These are phyloP conservation scores for Spatholobus suberectus DNA, from an alignment of 306 rosid genomes.

Conservation along the genomic window DNA sequence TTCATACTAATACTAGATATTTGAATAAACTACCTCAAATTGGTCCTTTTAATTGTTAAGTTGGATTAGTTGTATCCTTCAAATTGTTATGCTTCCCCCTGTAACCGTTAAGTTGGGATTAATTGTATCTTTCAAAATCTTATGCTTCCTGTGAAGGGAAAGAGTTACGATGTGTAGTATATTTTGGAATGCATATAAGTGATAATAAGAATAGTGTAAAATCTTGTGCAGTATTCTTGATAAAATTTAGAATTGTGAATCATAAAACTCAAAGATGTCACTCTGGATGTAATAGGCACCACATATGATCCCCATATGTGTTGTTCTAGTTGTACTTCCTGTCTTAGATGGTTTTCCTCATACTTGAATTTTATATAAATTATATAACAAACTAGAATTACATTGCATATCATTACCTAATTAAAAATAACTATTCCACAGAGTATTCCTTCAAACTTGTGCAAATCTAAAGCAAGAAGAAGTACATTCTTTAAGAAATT, in stretches of 20 bases:
- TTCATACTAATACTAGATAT: no score
- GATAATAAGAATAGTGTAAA: neutral
- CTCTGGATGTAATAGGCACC: neutral
- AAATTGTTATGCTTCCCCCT: no score
- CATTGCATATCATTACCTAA: slow-evolving; percentile 4
- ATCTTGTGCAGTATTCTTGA: neutral
- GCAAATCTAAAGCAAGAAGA: no score
- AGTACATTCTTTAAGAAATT: neutral
- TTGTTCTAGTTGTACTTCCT: neutral
- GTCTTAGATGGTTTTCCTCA: neutral
- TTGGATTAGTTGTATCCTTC: no score
- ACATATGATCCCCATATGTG: neutral
- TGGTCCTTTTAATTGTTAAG: no score
- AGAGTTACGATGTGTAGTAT: no score
- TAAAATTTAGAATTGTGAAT: neutral
- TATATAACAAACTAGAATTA: neutral
- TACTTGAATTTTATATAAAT: neutral
- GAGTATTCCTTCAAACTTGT: no score
- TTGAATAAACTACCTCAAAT: no score
- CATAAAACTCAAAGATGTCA: neutral
- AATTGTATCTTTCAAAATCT: no score
- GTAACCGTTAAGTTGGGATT: no score
- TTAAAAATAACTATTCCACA: neutral
- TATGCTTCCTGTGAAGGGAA: no score
- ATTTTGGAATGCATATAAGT: no score